Evolutionary conservation across 345 rosid species (phyloP), one percentile per base, ranked within the genome.

Genomic region (Melaleuca quinquenervia): DNA sequence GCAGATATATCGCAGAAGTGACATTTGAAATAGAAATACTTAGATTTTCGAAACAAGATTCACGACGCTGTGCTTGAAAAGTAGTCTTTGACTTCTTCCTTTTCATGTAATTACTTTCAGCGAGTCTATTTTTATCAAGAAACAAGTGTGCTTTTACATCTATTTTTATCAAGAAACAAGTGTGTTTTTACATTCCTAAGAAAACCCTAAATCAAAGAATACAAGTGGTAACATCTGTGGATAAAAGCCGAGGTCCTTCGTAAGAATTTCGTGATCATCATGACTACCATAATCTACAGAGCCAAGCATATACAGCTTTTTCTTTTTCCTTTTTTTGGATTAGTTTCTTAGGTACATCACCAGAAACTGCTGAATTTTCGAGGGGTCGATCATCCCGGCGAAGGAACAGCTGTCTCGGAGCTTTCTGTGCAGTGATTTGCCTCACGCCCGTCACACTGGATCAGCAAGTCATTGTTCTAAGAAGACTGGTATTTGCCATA

Each of bases 401-500:
- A 32, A 64, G 78, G 45, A 64, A 21, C 24, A 64, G 78, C 78
- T 32, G 78, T 64, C 48, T 32, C 13, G 12, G 48, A 32, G 48
- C 53, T n/a, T 53, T 78, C 87, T 75, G 84, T 18, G 5, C 54
- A 24, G n/a, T 76, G 83, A 87, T 27, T 90, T 88, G 92, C 91
- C 36, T 90, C 90, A 87, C 84, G 44, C 85, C 91, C 90, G 5
- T 8, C 5, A 8, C 49, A 85, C 24, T n/a, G 84, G 90, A 93
- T 95, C 95, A 94, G 89, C 91, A 90, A 84, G 93, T 91, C 89
- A 89, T 85, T 85, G 93, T 88, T 88, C 91, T 88, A 84, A 89
- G 89, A 87, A 93, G 91, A 88, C 85, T 88, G 32, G 97, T 75
- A 76, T 84, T 90, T 56, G 87, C 89, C 90, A 89, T 89, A 56